Base-by-base conservation (phyloP, 2,329 filamentous ascomycete species). In the Exophiala aquamarina region DNA sequence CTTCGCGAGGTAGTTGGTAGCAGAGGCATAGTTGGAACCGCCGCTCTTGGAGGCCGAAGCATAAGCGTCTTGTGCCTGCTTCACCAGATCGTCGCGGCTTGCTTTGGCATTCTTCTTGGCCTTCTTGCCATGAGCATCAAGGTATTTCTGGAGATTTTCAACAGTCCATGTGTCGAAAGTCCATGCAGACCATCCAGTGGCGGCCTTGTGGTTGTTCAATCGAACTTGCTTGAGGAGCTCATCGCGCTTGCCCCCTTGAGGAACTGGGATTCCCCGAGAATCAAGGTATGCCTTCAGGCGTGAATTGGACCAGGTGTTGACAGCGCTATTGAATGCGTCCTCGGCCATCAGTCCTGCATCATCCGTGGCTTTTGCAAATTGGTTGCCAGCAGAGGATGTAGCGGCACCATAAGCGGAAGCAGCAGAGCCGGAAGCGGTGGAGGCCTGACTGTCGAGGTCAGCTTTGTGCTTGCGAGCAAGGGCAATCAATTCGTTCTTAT, bases 391-490 rank as follows among this genome's bases (percentile, higher is more conserved):
- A 51, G 77, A 85, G 38, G 83, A 83, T 11, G 86, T 89, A 31
- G 87, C 87, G 50, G 86, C 86, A 47, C 86, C 86, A 52, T 78
- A 83, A 19, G 64, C 59, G 38, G 65, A 63, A 19, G 66, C 65
- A n/a, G 64, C 62, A 20, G 78, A 72, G 29, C 78, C 81, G 17
- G 78, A 79, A 18, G 70, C 77, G 38, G 69, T 61, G 8, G 61
- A 63, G 26, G 70, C 50, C 18, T 71, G 61, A 61, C 89, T 84
- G 50, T 83, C 84, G 36, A 92, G 74, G 49, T 83, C 74, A 49
- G 86, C 84, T 49, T 87, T 85, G 71, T 95, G 82, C 77, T 93
- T 94, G 65, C 92, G 89, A 55, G 92, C 86, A 53, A 97, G 80
- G 43, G 92, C 90, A 43, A 94, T 76, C 19, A 97, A 79, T 69